These are phyloP conservation scores for Fagus sylvatica DNA, from an alignment of 306 rosid species.

Conservation along the genomic window DNA sequence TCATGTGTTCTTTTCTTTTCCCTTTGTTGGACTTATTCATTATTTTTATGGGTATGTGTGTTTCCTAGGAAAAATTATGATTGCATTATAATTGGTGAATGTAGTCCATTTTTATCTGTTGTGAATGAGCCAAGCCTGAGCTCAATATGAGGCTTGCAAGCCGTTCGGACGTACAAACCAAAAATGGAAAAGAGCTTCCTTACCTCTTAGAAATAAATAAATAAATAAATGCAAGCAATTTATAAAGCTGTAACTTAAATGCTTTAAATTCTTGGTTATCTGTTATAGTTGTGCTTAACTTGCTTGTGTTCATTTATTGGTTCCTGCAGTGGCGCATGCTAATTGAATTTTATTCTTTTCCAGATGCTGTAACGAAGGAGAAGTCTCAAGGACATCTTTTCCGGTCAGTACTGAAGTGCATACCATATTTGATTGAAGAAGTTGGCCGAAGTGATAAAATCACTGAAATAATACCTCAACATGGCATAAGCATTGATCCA, in stretches of 20 bases:
- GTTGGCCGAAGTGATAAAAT: conserved; percentile 97
- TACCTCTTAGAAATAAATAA: background rate
- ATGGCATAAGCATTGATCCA: conserved; percentile 99
- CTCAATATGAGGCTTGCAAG: background rate
- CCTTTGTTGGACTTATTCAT: background rate
- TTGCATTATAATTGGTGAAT: background rate
- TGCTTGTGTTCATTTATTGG: conserved; percentile 6
- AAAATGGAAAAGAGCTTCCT: background rate
- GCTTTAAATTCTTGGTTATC: background rate
- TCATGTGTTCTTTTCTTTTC: background rate
- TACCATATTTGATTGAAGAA: conserved; percentile 95
- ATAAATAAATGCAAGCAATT: background rate
- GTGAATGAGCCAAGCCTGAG: conserved; percentile 1
- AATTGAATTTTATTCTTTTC: conserved; percentile 33
- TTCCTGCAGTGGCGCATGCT: conserved; percentile 23
- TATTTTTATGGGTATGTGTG: background rate
- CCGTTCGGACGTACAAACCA: background rate
- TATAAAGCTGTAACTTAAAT: background rate
- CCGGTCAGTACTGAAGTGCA: conserved; percentile 96
- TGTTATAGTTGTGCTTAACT: background rate
- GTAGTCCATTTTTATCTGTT: background rate
- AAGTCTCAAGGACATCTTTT: conserved; percentile 97
- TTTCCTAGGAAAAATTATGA: background rate
- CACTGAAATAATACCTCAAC: conserved; percentile 98
- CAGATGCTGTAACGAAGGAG: conserved; percentile 96